These are phyloP conservation scores for Rhodotorula kratochvilovae DNA, from an alignment of 768 basidiomycete genomes.

Conservation along the genomic window DNA sequence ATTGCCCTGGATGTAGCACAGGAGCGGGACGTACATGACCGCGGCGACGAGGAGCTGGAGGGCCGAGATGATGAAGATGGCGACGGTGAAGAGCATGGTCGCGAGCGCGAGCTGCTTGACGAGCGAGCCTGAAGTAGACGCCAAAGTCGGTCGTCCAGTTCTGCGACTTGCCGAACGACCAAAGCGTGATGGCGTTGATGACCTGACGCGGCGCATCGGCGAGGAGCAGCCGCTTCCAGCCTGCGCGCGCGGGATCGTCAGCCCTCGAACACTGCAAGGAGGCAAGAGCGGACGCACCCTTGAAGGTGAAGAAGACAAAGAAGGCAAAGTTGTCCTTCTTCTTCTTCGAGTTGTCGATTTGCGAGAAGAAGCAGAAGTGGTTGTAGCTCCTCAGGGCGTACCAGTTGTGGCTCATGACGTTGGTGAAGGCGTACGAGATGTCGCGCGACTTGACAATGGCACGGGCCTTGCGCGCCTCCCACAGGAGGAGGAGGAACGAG, in stretches of 20 bases:
- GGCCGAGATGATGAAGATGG: slow-evolving; percentile 79
- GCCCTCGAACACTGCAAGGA: slow-evolving; percentile 48
- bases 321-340: slow-evolving; percentile 96
- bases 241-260: slow-evolving; percentile 47
- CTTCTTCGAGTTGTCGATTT: slow-evolving; percentile 93
- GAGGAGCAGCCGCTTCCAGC: slow-evolving; percentile 80
- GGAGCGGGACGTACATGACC: slow-evolving; percentile 83
- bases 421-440: slow-evolving; percentile 97
- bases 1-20: slow-evolving; percentile 94
- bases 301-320: slow-evolving; percentile 99
- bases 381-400: slow-evolving; percentile 68
- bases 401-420: slow-evolving; percentile 93
- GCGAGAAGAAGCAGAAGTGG: slow-evolving; percentile 96
- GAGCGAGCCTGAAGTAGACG: slow-evolving; percentile 52
- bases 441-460: slow-evolving; percentile 92
- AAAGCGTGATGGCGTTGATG: slow-evolving; percentile 95
- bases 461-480: slow-evolving; percentile 86
- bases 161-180: slow-evolving; percentile 71
- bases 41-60: slow-evolving; percentile 76
- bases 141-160: slow-evolving; percentile 68
- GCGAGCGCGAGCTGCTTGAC: slow-evolving; percentile 66
- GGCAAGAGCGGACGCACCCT: slow-evolving; percentile 59
- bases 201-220: slow-evolving; percentile 96
- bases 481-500: slow-evolving; percentile 91
- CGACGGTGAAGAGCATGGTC: slow-evolving; percentile 82